Conservation (phyloP, 768 basidiomycete species). For the Pleurotus citrinopileatus region DNA sequence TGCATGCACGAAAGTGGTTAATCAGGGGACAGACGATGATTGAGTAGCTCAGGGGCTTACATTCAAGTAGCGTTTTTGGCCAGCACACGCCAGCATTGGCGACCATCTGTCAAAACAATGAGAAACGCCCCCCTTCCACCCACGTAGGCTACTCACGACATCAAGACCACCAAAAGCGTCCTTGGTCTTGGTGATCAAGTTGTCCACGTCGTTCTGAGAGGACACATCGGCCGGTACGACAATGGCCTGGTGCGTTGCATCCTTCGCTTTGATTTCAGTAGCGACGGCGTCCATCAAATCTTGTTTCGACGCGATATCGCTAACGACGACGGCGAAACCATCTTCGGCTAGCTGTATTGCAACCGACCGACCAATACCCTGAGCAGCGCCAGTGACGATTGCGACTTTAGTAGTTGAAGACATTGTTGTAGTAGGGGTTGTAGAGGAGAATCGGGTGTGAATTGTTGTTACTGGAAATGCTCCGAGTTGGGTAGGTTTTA, state of each 20-base stretch:
- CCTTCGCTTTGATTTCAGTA: constrained; percentile 21
- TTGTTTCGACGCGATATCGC: constrained; percentile 22
- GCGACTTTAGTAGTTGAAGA: constrained; percentile 16
- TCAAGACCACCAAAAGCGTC: constrained; percentile 16
- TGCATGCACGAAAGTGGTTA: background rate
- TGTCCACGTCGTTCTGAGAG: constrained; percentile 20
- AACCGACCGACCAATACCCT: constrained; percentile 31
- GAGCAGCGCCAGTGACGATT: constrained; percentile 28
- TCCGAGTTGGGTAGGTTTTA: no score
- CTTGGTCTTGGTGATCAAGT: constrained; percentile 18
- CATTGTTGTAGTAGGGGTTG: no score
- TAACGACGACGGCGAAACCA: constrained; percentile 29
- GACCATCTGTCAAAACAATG: constrained; percentile 19
- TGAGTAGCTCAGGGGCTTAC: constrained; percentile 10
- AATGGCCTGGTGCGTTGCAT: constrained; percentile 20
- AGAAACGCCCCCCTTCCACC: no score
- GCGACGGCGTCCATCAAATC: constrained; percentile 19
- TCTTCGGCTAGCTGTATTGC: constrained; percentile 30
- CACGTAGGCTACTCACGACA: constrained; percentile 18
- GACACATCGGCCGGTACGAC: constrained; percentile 20
- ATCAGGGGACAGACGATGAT: background rate
- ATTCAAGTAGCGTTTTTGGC: constrained; percentile 12
- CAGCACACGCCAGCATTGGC: constrained; percentile 25
- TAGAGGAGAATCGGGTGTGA: no score
- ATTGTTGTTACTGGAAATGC: no score